These are phyloP conservation scores for Epichloe baconii DNA, from an alignment of 2,329 filamentous ascomycete species.

Conservation along the genomic window DNA sequence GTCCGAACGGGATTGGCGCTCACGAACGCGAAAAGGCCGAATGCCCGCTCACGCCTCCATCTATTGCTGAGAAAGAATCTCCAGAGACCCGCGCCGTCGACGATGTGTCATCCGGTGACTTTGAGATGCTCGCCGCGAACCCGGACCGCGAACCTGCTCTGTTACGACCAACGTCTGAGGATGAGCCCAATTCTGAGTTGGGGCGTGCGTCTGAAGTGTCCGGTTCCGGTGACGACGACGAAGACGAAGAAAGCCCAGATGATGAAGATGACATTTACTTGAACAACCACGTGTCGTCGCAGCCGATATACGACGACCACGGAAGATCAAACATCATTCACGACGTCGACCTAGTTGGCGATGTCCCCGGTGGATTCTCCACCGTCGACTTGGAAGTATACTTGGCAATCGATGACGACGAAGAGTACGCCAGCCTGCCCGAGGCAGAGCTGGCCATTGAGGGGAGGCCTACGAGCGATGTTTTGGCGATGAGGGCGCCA, in stretches of 20 bases:
- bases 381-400: conserved; percentile 19
- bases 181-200: too few species aligned
- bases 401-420: conserved; percentile 14
- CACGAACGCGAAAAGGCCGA: not conserved
- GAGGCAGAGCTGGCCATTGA: conserved; percentile 20
- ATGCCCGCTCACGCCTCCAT: too few species aligned
- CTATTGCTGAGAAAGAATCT: not conserved
- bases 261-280: conserved; percentile 6
- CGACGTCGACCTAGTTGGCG: conserved; percentile 13
- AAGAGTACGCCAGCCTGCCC: conserved; percentile 12
- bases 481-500: conserved; percentile 10
- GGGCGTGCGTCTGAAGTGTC: not conserved
- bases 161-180: too few species aligned
- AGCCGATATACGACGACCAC: conserved; percentile 10
- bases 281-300: conserved; percentile 11
- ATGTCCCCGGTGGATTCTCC: not conserved
- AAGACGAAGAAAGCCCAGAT: not conserved
- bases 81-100: not conserved
- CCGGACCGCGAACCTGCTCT: not conserved
- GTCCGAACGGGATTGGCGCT: not conserved
- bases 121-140: not conserved
- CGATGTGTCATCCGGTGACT: not conserved
- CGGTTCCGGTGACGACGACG: not conserved
- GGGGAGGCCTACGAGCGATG: conserved; percentile 13
- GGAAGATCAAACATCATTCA: conserved; percentile 15